A percentile compares a stretch with the other conserved stretches of the same genome.
Conservation (phyloP, 2,329 filamentous ascomycete species). For the Trichoderma simmonsii region DNA sequence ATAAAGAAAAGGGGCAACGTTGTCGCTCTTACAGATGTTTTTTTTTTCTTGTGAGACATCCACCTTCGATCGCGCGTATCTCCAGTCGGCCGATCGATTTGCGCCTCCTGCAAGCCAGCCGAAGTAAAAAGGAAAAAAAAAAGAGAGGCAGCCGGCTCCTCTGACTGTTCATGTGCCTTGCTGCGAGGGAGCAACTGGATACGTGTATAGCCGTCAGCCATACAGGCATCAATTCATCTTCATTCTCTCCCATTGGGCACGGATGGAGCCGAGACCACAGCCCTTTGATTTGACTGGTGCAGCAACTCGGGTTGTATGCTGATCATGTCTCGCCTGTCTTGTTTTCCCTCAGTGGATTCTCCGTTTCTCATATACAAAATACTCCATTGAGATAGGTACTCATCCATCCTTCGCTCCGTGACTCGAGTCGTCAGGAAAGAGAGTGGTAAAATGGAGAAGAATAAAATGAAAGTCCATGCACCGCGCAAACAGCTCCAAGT, state of each 20-base stretch:
- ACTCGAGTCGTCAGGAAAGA: background rate
- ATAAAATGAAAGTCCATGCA: background rate
- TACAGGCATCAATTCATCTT: background rate
- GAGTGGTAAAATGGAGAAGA: background rate
- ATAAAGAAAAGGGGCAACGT: background rate
- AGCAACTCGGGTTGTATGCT: background rate
- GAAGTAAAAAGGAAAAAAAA: background rate
- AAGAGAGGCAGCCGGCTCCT: background rate
- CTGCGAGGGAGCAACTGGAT: background rate
- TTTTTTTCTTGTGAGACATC: background rate
- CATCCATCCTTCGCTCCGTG: background rate
- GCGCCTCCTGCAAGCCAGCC: background rate
- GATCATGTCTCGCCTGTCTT: background rate
- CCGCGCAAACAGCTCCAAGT: background rate
- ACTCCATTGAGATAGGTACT: background rate
- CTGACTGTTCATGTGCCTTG: background rate
- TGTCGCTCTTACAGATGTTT: background rate
- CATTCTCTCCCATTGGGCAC: background rate
- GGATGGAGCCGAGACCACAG: background rate
- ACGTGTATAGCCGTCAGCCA: background rate
- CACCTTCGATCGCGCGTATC: constrained; percentile 3
- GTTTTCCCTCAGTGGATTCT: background rate
- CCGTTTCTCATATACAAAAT: background rate
- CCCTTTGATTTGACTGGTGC: background rate
- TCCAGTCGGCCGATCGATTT: background rate